Percentiles rank a stretch among this genome's conserved stretches.
These are phyloP conservation scores for Oryza australiensis DNA, from an alignment of 176 grass and related monocot species.

Conservation along the genomic window DNA sequence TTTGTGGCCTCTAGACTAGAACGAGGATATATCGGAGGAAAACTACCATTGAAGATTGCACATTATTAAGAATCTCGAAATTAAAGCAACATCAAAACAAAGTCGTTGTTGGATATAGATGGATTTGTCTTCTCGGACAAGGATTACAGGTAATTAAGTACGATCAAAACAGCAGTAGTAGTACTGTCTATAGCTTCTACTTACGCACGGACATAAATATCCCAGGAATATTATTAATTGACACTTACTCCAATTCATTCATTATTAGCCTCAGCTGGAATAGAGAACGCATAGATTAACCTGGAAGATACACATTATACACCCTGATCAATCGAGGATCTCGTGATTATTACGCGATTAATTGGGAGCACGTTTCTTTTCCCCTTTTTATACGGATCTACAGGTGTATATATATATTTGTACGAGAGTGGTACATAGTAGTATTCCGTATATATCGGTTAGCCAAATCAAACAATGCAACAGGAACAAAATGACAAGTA, in stretches of 20 bases:
- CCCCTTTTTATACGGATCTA: neutral
- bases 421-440: neutral
- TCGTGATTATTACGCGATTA: neutral
- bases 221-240: neutral
- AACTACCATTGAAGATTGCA: neutral
- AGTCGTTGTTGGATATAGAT: neutral
- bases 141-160: neutral
- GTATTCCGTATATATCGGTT: neutral
- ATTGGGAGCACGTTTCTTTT: neutral
- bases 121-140: neutral
- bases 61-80: neutral
- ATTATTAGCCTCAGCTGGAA: neutral
- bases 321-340: neutral
- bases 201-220: neutral
- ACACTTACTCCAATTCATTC: neutral
- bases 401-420: neutral
- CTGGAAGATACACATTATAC: neutral
- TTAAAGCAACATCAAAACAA: neutral
- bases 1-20: neutral
- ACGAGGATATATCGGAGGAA: neutral
- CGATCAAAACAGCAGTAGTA: neutral
- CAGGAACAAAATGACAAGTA: neutral
- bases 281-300: neutral
- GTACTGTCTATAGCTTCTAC: neutral
- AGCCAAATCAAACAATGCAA: neutral